These are phyloP conservation scores for Lodderomyces margitis DNA, from an alignment of 1,139 yeast genomes.

Conservation along the genomic window DNA sequence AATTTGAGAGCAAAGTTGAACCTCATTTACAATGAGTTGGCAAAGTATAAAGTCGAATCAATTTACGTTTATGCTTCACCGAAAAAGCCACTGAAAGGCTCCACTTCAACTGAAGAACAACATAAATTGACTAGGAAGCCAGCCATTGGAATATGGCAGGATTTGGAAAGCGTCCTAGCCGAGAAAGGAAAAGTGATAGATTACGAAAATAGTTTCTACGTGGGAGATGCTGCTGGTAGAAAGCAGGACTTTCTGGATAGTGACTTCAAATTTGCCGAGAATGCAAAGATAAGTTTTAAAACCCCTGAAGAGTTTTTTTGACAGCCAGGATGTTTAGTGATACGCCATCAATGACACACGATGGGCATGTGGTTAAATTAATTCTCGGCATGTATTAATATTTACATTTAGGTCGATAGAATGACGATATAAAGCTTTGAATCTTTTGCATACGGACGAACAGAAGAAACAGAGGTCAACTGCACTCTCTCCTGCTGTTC, in stretches of 20 bases:
- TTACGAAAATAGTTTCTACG: constrained; percentile 53
- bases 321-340: too few species aligned
- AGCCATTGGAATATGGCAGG: constrained; percentile 65
- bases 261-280: constrained; percentile 67
- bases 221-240: constrained; percentile 98
- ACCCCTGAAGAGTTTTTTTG: constrained; percentile 69
- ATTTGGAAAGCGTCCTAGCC: constrained; percentile 37
- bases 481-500: too few species aligned
- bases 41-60: constrained; percentile 25
- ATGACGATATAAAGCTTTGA: too few species aligned
- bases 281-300: constrained; percentile 50
- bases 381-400: background rate
- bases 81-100: constrained; percentile 37
- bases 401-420: background rate
- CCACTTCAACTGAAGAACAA: constrained; percentile 27
- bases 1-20: constrained; percentile 48
- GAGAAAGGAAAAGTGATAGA: constrained; percentile 27
- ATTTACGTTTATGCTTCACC: constrained; percentile 63
- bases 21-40: constrained; percentile 13
- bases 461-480: too few species aligned
- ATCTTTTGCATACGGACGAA: too few species aligned
- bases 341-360: too few species aligned
- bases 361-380: too few species aligned
- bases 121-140: constrained; percentile 70
- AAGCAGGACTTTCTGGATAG: constrained; percentile 71